These are phyloP conservation scores for Odontarrhena argentea DNA, from an alignment of 345 rosid species.

Conservation along the genomic window DNA sequence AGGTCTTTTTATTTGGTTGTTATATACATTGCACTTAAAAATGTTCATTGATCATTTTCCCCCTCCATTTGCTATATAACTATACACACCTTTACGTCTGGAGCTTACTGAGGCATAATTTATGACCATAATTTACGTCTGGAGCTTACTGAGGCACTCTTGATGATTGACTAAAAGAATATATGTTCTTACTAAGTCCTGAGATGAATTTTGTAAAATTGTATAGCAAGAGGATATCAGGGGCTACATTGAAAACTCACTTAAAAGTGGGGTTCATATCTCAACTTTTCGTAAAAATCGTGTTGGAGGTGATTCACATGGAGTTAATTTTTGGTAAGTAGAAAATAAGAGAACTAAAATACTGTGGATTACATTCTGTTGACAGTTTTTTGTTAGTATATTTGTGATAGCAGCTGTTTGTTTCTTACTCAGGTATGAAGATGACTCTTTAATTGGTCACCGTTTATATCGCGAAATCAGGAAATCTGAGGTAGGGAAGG, in stretches of 20 bases:
- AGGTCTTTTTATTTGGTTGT: not conserved
- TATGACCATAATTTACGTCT: not conserved
- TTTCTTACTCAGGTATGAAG: slow-evolving; percentile 74
- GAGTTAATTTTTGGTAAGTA: slow-evolving; percentile 76
- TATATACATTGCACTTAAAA: not conserved
- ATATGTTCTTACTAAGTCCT: not conserved
- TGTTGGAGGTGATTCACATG: slow-evolving; percentile 86
- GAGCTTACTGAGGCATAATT: not conserved
- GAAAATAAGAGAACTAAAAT: slow-evolving; percentile 4
- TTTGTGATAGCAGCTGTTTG: slow-evolving; percentile 22
- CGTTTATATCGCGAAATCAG: slow-evolving; percentile 90
- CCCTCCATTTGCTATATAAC: not conserved
- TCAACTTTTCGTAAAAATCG: slow-evolving; percentile 84
- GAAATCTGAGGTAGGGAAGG: slow-evolving; percentile 70
- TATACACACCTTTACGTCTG: not conserved
- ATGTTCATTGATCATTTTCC: not conserved
- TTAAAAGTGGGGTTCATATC: slow-evolving; percentile 76
- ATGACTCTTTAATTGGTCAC: slow-evolving; percentile 80
- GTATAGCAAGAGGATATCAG: slow-evolving; percentile 94
- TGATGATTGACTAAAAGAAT: not conserved
- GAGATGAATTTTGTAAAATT: slow-evolving; percentile 7
- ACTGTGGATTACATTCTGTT: not conserved
- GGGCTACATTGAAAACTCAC: slow-evolving; percentile 74
- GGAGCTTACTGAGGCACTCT: not conserved
- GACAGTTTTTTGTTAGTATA: slow-evolving; percentile 13